phyloP scores from a whole-genome alignment of 352 stramenopile species.

The Globisporangium ultimum region DNA sequence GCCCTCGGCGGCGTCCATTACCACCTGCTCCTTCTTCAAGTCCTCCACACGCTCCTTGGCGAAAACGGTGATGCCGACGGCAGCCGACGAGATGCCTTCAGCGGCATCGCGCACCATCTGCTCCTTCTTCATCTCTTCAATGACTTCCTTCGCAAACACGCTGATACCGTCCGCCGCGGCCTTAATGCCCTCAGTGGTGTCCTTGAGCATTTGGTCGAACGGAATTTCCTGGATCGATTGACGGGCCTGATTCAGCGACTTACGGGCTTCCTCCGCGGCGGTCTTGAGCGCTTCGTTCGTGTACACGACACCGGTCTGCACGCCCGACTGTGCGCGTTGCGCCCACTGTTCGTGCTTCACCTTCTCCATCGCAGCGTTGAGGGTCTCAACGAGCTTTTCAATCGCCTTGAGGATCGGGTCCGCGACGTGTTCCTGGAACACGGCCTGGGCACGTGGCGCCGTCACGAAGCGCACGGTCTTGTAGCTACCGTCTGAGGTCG shows the following conservation, averaged over 20 bases:
- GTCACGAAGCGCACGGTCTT: conserved; percentile 70
- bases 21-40: conserved; percentile 24
- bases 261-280: conserved; percentile 49
- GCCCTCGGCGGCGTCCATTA: not conserved
- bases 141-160: conserved; percentile 73
- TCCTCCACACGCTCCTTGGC: conserved; percentile 73
- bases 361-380: conserved; percentile 78
- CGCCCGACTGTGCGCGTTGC: conserved; percentile 38
- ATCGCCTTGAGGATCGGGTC: conserved; percentile 79
- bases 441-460: conserved; percentile 51
- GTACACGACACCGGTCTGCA: conserved; percentile 42
- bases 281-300: conserved; percentile 66
- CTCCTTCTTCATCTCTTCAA: conserved; percentile 57
- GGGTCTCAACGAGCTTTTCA: conserved; percentile 76
- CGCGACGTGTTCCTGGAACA: conserved; percentile 78
- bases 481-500: conserved; percentile 22
- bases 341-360: conserved; percentile 81
- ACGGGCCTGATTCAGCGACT: conserved; percentile 44
- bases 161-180: conserved; percentile 65
- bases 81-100: conserved; percentile 16
- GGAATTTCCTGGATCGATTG: conserved; percentile 77
- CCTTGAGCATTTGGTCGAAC: conserved; percentile 80
- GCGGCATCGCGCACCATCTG: conserved; percentile 14
- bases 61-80: conserved; percentile 30
- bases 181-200: conserved; percentile 79